Conservation (phyloP, 495 filamentous ascomycete species). For the Daldinia caldariorum region DNA sequence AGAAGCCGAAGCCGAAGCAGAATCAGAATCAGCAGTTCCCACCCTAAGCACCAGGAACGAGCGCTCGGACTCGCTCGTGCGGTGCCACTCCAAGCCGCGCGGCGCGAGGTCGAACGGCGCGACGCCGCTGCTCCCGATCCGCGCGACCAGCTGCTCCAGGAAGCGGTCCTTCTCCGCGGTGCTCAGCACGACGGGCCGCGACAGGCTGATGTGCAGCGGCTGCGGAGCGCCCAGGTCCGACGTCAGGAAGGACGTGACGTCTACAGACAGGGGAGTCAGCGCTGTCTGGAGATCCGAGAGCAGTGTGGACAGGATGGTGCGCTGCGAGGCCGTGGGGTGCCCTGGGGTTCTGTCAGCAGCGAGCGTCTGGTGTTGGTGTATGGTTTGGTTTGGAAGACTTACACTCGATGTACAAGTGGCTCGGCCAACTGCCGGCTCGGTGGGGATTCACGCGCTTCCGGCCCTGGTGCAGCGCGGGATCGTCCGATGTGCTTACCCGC, state of each 20-base stretch:
- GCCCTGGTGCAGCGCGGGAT: constrained; percentile 85
- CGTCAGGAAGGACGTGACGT: constrained; percentile 70
- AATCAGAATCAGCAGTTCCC: background rate
- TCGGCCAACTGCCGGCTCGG: constrained; percentile 90
- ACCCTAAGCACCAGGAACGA: constrained; percentile 87
- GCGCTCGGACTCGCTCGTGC: constrained; percentile 70
- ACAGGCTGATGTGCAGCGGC: constrained; percentile 91
- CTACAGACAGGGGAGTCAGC: constrained; percentile 29
- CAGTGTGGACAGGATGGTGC: constrained; percentile 62
- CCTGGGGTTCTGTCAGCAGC: constrained; percentile 59
- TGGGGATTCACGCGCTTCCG: constrained; percentile 84
- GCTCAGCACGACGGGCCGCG: constrained; percentile 72
- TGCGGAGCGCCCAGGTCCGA: constrained; percentile 81
- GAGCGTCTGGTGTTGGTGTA: background rate
- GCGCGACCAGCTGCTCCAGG: constrained; percentile 54
- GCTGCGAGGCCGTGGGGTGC: constrained; percentile 71
- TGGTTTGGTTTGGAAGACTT: constrained; percentile 52
- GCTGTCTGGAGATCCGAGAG: constrained; percentile 53
- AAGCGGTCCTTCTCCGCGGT: constrained; percentile 74
- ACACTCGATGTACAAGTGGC: constrained; percentile 95
- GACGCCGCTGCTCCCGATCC: constrained; percentile 42
- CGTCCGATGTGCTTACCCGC: constrained; percentile 78
- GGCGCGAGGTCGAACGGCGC: constrained; percentile 51
- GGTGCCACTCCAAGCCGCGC: constrained; percentile 54
- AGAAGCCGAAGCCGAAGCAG: background rate